phyloP scores from a whole-genome alignment of 331 rosid species.

The Malus hybrid region DNA sequence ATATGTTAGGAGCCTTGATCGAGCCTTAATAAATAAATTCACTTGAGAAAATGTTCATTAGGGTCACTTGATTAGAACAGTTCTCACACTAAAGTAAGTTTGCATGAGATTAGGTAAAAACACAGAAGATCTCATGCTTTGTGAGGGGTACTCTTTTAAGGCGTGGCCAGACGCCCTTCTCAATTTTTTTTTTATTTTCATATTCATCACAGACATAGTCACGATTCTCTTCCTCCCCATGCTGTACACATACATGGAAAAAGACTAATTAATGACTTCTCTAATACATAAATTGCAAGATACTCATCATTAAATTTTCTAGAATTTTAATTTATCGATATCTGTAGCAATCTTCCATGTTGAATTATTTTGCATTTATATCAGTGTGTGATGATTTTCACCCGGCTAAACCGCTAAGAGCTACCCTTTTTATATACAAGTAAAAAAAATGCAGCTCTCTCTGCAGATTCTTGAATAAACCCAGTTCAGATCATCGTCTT shows the following conservation, averaged over 20 bases:
- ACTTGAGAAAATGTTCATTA: too few relatives aligned
- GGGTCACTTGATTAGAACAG: too few relatives aligned
- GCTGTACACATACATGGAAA: neutral
- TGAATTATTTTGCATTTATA: neutral
- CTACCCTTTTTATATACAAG: neutral
- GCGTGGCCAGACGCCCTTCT: too few relatives aligned
- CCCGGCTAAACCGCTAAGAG: neutral
- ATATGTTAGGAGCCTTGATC: neutral
- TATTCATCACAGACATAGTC: neutral
- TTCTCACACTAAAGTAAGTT: too few relatives aligned
- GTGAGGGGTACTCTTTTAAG: too few relatives aligned
- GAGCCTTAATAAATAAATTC: neutral
- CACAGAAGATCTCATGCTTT: too few relatives aligned
- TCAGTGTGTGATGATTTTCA: neutral
- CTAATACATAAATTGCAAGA: neutral
- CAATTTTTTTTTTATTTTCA: too few relatives aligned
- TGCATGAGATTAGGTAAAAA: accelerated
- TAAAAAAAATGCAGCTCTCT: neutral
- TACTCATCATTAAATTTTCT: neutral
- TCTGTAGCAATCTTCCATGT: neutral
- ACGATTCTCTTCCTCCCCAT: neutral
- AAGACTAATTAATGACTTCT: neutral
- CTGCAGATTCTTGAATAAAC: neutral
- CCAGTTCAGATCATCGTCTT: neutral
- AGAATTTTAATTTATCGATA: neutral